Percentiles rank a stretch among this genome's conserved stretches.
Evolutionary conservation across 805 yeast genomes (phyloP).

Genomic region (Yarrowia osloensis): DNA sequence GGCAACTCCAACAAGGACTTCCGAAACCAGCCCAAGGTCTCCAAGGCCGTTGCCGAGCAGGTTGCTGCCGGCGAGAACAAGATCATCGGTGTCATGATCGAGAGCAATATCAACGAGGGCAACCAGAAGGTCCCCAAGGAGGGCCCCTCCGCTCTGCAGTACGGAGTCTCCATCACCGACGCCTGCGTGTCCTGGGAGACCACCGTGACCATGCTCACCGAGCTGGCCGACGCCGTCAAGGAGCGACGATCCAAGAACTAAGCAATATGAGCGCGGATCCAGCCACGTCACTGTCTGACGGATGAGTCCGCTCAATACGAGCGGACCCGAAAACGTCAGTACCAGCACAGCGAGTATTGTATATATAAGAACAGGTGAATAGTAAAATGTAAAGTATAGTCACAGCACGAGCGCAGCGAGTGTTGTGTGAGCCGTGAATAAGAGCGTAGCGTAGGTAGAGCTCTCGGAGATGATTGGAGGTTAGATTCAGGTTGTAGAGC

Average conservation of each 20-base stretch:
- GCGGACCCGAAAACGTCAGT: not conserved
- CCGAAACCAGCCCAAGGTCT: conserved; percentile 94
- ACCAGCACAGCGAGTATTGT: conserved; percentile 1
- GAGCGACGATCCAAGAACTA: conserved; percentile 52
- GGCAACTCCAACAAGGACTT: conserved; percentile 94
- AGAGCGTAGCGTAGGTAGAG: too few relatives aligned
- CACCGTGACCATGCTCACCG: conserved; percentile 76
- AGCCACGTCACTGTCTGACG: not conserved
- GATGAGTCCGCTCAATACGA: conserved; percentile 18
- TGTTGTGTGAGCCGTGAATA: too few relatives aligned
- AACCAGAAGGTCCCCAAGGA: conserved; percentile 76
- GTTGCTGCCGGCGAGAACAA: conserved; percentile 74
- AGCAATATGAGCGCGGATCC: not conserved
- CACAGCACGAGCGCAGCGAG: too few relatives aligned
- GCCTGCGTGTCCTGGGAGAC: conserved; percentile 93
- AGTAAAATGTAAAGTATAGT: not conserved
- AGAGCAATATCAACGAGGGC: conserved; percentile 88
- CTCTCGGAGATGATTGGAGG: too few relatives aligned
- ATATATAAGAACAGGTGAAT: not conserved
- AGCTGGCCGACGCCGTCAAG: conserved; percentile 80
- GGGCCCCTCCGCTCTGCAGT: conserved; percentile 65
- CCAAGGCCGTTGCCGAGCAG: conserved; percentile 77
- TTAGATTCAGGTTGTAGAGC: too few relatives aligned
- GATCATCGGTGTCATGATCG: conserved; percentile 94
- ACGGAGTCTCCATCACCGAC: conserved; percentile 97